These are phyloP conservation scores for Yamadazyma taylorii DNA, from an alignment of 1,139 yeast species.

Conservation along the genomic window DNA sequence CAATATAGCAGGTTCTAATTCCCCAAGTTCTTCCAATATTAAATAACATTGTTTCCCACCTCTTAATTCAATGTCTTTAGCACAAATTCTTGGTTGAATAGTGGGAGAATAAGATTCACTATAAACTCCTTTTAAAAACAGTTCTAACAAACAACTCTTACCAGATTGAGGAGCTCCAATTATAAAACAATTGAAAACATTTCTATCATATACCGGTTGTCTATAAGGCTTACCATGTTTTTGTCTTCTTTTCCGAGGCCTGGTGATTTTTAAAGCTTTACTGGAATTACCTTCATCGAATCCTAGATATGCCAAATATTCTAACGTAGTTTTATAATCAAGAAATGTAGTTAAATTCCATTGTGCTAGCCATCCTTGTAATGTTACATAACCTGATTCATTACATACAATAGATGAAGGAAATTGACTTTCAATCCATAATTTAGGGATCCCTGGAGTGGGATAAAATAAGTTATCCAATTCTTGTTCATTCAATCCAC, in stretches of 20 bases:
- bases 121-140: slow-evolving; percentile 74
- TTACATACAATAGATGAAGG: slow-evolving; percentile 87
- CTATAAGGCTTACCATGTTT: slow-evolving; percentile 67
- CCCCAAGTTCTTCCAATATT: slow-evolving; percentile 88
- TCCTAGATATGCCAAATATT: slow-evolving; percentile 86
- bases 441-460: slow-evolving; percentile 86
- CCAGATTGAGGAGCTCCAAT: slow-evolving; percentile 87
- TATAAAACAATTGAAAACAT: slow-evolving; percentile 86
- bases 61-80: slow-evolving; percentile 88
- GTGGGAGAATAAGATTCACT: slow-evolving; percentile 80
- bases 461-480: slow-evolving; percentile 69
- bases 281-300: slow-evolving; percentile 54
- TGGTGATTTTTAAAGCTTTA: slow-evolving; percentile 78
- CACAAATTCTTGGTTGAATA: slow-evolving; percentile 75
- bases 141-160: slow-evolving; percentile 76
- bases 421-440: slow-evolving; percentile 84
- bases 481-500: slow-evolving; percentile 81
- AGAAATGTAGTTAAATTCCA: slow-evolving; percentile 95
- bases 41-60: slow-evolving; percentile 96
- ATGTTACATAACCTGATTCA: slow-evolving; percentile 82
- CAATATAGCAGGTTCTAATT: slow-evolving; percentile 76
- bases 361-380: slow-evolving; percentile 98
- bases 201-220: slow-evolving; percentile 73
- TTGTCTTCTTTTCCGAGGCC: slow-evolving; percentile 67
- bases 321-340: slow-evolving; percentile 80